phyloP scores from a whole-genome alignment of 208 protist genomes.

The Leishmania lainsoni region DNA sequence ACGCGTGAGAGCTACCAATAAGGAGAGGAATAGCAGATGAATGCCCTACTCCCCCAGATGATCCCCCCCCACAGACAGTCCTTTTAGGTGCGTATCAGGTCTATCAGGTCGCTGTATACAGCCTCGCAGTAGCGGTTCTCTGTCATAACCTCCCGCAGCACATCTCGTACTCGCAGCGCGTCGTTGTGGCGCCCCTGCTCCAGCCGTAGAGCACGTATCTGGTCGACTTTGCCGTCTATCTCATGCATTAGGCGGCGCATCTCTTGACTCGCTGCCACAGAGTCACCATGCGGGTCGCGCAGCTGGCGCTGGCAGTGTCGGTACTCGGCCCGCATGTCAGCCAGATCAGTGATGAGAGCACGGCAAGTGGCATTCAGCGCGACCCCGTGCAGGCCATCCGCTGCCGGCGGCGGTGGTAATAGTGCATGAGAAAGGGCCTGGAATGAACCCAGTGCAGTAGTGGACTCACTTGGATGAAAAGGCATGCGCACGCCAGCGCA shows the following conservation, averaged over 20 bases:
- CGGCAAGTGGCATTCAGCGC: constrained; percentile 50
- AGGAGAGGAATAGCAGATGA: neutral
- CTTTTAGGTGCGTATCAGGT: constrained; percentile 29
- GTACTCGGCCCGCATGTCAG: constrained; percentile 53
- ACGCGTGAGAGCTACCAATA: neutral
- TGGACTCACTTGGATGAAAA: neutral
- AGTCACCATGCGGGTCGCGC: constrained; percentile 48
- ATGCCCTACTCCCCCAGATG: neutral
- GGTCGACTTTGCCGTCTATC: constrained; percentile 67
- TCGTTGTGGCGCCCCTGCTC: constrained; percentile 50
- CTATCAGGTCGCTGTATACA: constrained; percentile 68
- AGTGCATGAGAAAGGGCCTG: too few relatives aligned
- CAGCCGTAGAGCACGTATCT: constrained; percentile 60
- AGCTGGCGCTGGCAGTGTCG: constrained; percentile 43
- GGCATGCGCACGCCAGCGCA: neutral
- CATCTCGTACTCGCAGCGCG: constrained; percentile 55
- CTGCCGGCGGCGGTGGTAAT: neutral
- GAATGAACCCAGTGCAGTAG: neutral
- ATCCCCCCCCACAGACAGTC: neutral
- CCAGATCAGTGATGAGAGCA: constrained; percentile 58
- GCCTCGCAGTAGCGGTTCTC: constrained; percentile 80
- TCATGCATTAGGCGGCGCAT: constrained; percentile 65
- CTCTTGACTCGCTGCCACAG: constrained; percentile 59
- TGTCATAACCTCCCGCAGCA: constrained; percentile 61
- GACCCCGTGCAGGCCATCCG: constrained; percentile 16